Conservation (phyloP, 371 early-diverging fungal species). For the Saksenaea oblongispora region DNA sequence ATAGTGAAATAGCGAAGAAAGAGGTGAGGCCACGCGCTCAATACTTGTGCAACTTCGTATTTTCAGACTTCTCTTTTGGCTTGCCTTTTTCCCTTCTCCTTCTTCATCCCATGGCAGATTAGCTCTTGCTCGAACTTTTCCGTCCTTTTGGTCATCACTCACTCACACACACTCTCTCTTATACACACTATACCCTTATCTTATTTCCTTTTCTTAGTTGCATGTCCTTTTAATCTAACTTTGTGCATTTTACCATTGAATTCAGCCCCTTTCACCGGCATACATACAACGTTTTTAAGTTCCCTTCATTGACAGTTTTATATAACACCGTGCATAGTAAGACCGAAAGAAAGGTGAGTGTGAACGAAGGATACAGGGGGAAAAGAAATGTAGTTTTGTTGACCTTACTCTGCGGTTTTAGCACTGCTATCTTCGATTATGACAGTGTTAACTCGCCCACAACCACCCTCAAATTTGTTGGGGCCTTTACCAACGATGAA, state of each 20-base stretch:
- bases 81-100: not conserved
- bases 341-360: not conserved
- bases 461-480: not conserved
- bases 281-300: not conserved
- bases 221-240: not conserved
- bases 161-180: not conserved
- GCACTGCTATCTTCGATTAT: slow-evolving; percentile 6
- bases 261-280: not conserved
- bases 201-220: not conserved
- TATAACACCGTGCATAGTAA: not conserved
- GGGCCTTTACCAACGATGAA: not conserved
- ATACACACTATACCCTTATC: not conserved
- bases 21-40: slow-evolving; percentile 4
- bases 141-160: not conserved
- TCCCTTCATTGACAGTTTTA: not conserved
- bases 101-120: slow-evolving; percentile 4
- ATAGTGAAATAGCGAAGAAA: not conserved
- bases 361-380: not conserved
- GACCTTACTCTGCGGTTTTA: not conserved
- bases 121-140: not conserved
- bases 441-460: not conserved
- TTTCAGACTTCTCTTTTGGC: not conserved
- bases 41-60: not conserved
- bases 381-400: not conserved
- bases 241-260: not conserved